Base-by-base conservation (phyloP, 805 yeast genomes). In the Saturnispora silvae region DNA sequence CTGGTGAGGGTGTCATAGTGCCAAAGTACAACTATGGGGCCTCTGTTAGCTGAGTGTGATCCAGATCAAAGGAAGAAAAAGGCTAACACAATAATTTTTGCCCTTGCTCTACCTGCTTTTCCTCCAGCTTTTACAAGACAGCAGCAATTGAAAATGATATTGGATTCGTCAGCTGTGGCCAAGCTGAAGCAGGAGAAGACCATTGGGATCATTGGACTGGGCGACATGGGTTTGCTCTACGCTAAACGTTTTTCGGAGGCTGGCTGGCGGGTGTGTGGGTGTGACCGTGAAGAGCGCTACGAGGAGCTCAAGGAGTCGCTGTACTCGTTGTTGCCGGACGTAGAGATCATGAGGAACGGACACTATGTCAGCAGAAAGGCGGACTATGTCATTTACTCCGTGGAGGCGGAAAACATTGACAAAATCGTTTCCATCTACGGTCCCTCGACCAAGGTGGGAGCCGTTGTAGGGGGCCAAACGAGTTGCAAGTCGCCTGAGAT, bases 401-500 rank as follows among this genome's bases (percentile, higher is more conserved):
- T 92, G 3, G 98, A 92, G 57, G 96, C 97, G 2, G 94, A 81
- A 44, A 75, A 75, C 51, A 79, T 92, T 34, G 75, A 65, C 33
- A 67, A 68, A 40, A 83, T 92, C 27, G 94, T 86, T 4, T 52
- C 71, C 4, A 31, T 61, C 27, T 89, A 89, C 57, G 96, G 95
- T 0, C 89, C 95, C 0, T 80, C 89, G 0, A 77, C 95, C 4
- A 89, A 89, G 53, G 60, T 77, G 3, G 94, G 94, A 3, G 81
- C 94, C 3, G 74, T 87, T 29, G 95, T 92, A 4, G 98, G 97
- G n/a, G 98, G 98, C 6, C 98, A 92, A 59, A 87, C 98, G 0
- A 82, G 95, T 8, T 89, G 97, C 60, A 92, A 92, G 52, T 77
- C 73, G 19, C 94, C 94, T 0, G 98, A 92, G 53, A 80, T 92